Base-by-base conservation (phyloP, 345 rosid species). In the Ailanthus altissimus region DNA sequence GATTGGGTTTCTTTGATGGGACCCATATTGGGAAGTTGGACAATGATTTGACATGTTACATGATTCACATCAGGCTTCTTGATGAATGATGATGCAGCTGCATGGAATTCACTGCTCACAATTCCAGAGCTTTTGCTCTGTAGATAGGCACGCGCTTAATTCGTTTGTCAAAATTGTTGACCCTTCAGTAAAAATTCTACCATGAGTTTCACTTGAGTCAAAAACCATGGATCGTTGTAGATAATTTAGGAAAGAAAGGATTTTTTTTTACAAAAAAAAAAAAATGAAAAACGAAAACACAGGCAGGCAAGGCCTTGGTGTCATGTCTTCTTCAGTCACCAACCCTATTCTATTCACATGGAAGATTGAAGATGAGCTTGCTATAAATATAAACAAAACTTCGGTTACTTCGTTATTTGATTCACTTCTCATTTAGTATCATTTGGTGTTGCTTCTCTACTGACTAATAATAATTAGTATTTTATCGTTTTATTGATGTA, bases 21-120 rank as follows among this genome's bases (percentile, higher is more conserved):
- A 61, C 83, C 88, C 87, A 78, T 38, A 45, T 63, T 42, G 5
- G 5, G 26, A 60, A 46, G 42, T 57, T 61, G 20, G 49, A 54
- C 12, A 26, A 38, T 62, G 85, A 81, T 78, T 23, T 81, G 88
- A 83, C 71, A 56, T 38, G 2, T 79, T 86, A 76, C 84, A 66
- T 78, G 78, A 70, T 46, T 75, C 80, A 46, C 61, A 50, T 38
- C 71, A 50, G 50, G 28, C 38, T 8, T 62, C 0, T n/a, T 2
- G 53, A 2, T 38, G 7, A 16, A 6, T 38, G 46, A 38, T 51
- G 63, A 23, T 51, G 71, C 78, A n/a, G 60, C 21, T 61, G 58
- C 56, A 16, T 76, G 59, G 25, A 14, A 15, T 49, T 47, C 47
- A n/a, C n/a, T n/a, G n/a, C n/a, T n/a, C n/a, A 20, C 12, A 40